A percentile compares a stretch with the other conserved stretches of the same genome.
These are phyloP conservation scores for Hirsutella minnesotensis DNA, from an alignment of 2,329 filamentous ascomycete species.

Conservation along the genomic window DNA sequence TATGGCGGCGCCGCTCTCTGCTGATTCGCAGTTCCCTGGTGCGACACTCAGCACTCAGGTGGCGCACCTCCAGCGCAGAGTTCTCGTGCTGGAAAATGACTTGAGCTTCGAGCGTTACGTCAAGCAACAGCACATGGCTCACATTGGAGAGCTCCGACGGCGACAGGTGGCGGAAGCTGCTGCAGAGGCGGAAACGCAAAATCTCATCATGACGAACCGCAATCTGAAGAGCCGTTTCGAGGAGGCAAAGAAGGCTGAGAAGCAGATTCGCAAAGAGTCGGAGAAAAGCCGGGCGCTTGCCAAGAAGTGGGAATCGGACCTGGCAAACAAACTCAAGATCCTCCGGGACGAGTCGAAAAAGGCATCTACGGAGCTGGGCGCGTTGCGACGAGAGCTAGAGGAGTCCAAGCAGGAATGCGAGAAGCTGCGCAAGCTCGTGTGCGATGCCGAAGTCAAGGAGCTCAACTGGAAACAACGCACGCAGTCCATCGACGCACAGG, in stretches of 20 bases:
- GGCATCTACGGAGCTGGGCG: slow-evolving; percentile 45
- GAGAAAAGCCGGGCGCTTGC: slow-evolving; percentile 60
- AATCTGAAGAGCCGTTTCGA: slow-evolving; percentile 60
- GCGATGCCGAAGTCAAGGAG: slow-evolving; percentile 58
- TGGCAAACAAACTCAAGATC: slow-evolving; percentile 52
- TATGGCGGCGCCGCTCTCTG: slow-evolving; percentile 14
- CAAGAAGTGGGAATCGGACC: slow-evolving; percentile 67
- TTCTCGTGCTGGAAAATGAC: slow-evolving; percentile 68
- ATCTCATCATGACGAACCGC: slow-evolving; percentile 65
- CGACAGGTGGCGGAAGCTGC: slow-evolving; percentile 66
- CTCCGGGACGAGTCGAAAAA: slow-evolving; percentile 60
- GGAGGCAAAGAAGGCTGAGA: slow-evolving; percentile 59
- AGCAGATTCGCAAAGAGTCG: slow-evolving; percentile 59
- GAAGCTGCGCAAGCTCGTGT: slow-evolving; percentile 53
- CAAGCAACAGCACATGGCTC: slow-evolving; percentile 71
- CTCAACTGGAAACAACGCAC: slow-evolving; percentile 51
- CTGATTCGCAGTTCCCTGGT: slow-evolving; percentile 16
- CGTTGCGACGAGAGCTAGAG: slow-evolving; percentile 45
- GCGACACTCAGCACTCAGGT: slow-evolving; percentile 26
- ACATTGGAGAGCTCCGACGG: slow-evolving; percentile 67
- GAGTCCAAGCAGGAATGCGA: slow-evolving; percentile 47
- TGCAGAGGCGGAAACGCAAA: slow-evolving; percentile 71
- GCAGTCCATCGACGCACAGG: slow-evolving; percentile 48
- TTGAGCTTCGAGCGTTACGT: slow-evolving; percentile 75
- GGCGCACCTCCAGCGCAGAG: slow-evolving; percentile 55